Evolutionary conservation across 2,329 filamentous ascomycete species (phyloP).

Genomic region (Fusarium haematococcum): DNA sequence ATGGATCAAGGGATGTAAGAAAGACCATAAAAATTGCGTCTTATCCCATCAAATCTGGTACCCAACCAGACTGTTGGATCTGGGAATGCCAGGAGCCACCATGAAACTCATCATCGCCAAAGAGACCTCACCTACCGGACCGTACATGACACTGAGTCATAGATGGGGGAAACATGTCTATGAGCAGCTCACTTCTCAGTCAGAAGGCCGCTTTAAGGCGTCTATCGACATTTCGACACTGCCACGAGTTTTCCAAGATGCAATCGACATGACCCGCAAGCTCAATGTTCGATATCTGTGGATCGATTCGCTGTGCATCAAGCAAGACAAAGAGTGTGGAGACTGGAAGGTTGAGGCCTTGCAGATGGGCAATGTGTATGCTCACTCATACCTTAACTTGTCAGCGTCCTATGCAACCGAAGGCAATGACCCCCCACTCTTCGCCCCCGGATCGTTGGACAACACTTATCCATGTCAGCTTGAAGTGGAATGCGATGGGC

Average conservation of each 20-base stretch:
- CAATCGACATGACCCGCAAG: constrained; percentile 39
- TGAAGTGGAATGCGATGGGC: neutral
- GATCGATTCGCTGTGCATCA: constrained; percentile 50
- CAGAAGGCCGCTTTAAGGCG: neutral
- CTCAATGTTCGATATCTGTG: constrained; percentile 45
- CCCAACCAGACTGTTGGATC: neutral
- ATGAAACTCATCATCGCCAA: neutral
- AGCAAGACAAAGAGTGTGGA: constrained; percentile 36
- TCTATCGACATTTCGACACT: constrained; percentile 6
- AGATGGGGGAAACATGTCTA: neutral
- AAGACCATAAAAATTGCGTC: neutral
- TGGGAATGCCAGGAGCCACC: fast-evolving
- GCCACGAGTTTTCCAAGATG: constrained; percentile 36
- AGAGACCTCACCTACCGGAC: neutral
- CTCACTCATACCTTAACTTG: constrained; percentile 8
- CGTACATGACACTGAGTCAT: constrained; percentile 22
- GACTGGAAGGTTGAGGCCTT: constrained; percentile 6
- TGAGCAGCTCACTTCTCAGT: neutral
- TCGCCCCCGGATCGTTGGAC: neutral
- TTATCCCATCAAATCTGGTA: neutral
- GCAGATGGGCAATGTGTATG: constrained; percentile 9
- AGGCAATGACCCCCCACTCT: neutral
- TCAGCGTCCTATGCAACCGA: neutral
- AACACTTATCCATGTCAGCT: neutral
- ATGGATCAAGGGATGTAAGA: neutral